Evolutionary conservation across 805 yeast genomes (phyloP).

Genomic region (Lipomyces lipofer): DNA sequence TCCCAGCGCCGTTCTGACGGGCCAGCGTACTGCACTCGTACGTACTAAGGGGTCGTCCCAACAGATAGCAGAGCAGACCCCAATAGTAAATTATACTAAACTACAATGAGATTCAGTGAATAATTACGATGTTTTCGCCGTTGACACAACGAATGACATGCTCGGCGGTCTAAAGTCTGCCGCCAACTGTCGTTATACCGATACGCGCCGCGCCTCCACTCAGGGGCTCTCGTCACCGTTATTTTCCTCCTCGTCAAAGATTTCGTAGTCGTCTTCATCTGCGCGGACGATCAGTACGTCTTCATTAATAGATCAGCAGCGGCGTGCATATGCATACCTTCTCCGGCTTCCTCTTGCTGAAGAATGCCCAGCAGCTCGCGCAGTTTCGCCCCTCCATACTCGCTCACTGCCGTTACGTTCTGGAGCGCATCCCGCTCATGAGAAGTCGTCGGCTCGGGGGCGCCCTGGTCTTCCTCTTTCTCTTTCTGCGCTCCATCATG

Average conservation of each 20-base stretch:
- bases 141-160: too few relatives aligned
- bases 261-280: slow-evolving; percentile 24
- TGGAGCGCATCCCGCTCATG: slow-evolving; percentile 3
- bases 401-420: slow-evolving; percentile 18
- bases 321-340: background rate
- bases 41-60: too few relatives aligned
- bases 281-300: background rate
- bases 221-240: slow-evolving; percentile 4
- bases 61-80: too few relatives aligned
- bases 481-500: background rate
- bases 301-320: background rate
- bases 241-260: slow-evolving; percentile 26
- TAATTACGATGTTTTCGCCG: too few relatives aligned
- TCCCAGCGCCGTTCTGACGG: too few relatives aligned
- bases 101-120: too few relatives aligned
- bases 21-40: too few relatives aligned
- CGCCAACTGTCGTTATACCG: too few relatives aligned
- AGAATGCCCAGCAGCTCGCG: slow-evolving; percentile 24
- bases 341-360: slow-evolving; percentile 25
- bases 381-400: slow-evolving; percentile 18
- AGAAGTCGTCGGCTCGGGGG: background rate
- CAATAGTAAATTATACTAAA: too few relatives aligned
- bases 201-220: too few relatives aligned
- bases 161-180: too few relatives aligned
- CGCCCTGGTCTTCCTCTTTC: background rate